Conservation (phyloP, 2,329 filamentous ascomycete species). For the Colletotrichum acutatum region DNA sequence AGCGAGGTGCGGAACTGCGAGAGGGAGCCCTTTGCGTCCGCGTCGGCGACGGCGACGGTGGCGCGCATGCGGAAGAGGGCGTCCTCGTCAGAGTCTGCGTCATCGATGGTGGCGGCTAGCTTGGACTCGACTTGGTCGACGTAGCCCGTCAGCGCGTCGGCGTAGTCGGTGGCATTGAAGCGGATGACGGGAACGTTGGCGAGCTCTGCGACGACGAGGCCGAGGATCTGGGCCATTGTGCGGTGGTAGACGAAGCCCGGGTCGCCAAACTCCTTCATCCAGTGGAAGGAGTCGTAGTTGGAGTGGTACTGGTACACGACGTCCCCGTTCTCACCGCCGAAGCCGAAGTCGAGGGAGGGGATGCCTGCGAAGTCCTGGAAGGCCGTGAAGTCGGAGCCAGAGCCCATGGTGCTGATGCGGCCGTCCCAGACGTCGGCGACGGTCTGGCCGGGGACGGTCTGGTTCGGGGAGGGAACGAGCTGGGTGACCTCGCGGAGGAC, state of each 20-base stretch:
- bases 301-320: conserved; percentile 86
- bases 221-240: conserved; percentile 74
- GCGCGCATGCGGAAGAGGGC: conserved; percentile 41
- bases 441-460: conserved; percentile 77
- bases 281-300: conserved; percentile 91
- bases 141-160: conserved; percentile 63
- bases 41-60: conserved; percentile 33
- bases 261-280: conserved; percentile 88
- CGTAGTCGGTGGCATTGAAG: conserved; percentile 74
- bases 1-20: conserved; percentile 54
- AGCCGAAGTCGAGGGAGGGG: conserved; percentile 73
- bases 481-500: conserved; percentile 75
- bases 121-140: conserved; percentile 62
- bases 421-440: conserved; percentile 76
- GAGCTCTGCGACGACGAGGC: conserved; percentile 70
- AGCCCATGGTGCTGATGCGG: conserved; percentile 73
- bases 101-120: conserved; percentile 47
- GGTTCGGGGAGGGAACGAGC: conserved; percentile 77
- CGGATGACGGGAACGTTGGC: conserved; percentile 71
- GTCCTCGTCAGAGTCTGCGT: conserved; percentile 41
- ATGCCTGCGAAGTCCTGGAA: conserved; percentile 80
- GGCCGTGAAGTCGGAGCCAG: conserved; percentile 79
- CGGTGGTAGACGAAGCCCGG: conserved; percentile 73
- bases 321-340: conserved; percentile 54
- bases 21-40: conserved; percentile 46